A percentile compares a stretch with the other conserved stretches of the same genome.
Conservation (phyloP, 2,329 filamentous ascomycete genomes). For the Zasmidium cellare region DNA sequence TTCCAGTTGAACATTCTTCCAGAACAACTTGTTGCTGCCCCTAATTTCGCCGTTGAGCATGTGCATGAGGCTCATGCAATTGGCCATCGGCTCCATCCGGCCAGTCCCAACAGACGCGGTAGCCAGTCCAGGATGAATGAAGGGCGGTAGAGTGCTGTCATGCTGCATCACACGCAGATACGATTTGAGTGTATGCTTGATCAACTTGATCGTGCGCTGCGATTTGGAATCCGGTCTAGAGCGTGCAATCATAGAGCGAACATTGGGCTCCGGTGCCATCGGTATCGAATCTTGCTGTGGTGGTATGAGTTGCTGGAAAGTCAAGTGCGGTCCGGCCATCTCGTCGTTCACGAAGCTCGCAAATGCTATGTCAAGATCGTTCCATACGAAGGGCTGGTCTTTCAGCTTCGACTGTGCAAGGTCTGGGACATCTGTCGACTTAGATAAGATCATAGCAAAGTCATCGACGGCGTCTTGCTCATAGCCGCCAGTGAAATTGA, state of each 20-base stretch:
- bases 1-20: slow-evolving; percentile 46
- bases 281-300: not conserved
- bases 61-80: slow-evolving; percentile 44
- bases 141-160: slow-evolving; percentile 42
- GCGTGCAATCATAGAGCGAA: not conserved
- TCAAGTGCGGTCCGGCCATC: not conserved
- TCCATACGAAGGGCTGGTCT: not conserved
- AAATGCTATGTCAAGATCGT: not conserved
- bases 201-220: slow-evolving; percentile 39
- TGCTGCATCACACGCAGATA: slow-evolving; percentile 41
- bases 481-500: not conserved
- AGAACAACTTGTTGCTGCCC: slow-evolving; percentile 45
- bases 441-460: not conserved
- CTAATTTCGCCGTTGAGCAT: slow-evolving; percentile 39
- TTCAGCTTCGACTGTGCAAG: not conserved
- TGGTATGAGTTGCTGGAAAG: no score
- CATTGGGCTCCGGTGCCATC: not conserved
- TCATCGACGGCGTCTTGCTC: not conserved
- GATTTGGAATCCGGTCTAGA: not conserved
- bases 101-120: slow-evolving; percentile 24
- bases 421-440: not conserved
- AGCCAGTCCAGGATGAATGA: slow-evolving; percentile 41
- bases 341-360: not conserved
- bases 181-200: slow-evolving; percentile 44
- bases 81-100: slow-evolving; percentile 40